A percentile compares a stretch with the other conserved stretches of the same genome.
These are phyloP conservation scores for Cyclostephanos invisitatus DNA, from an alignment of 108 stramenopile species.

Conservation along the genomic window DNA sequence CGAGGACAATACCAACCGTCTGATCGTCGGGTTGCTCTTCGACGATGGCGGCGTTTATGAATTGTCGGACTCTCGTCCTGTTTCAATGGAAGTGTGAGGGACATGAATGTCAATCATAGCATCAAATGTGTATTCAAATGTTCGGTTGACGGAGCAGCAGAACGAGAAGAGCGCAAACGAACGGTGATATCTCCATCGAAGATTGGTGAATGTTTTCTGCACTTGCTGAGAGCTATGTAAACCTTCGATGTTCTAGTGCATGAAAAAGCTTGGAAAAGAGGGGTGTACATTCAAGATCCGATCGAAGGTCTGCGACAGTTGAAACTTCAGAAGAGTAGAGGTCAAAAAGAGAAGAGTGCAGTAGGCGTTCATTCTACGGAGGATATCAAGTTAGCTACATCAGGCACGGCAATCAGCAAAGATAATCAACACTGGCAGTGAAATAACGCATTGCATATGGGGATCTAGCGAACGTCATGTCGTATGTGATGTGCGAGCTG, in stretches of 20 bases:
- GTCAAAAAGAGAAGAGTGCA: conserved; percentile 4
- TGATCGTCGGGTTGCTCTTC: conserved; percentile 49
- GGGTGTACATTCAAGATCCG: conserved; percentile 22
- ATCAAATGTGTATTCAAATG: conserved; percentile 55
- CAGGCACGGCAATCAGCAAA: neutral
- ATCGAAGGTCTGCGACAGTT: conserved; percentile 20
- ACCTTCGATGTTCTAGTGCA: conserved; percentile 55
- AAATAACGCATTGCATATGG: conserved; percentile 31
- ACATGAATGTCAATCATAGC: conserved; percentile 60
- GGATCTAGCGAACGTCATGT: conserved; percentile 39
- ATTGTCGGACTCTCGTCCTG: conserved; percentile 23
- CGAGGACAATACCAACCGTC: conserved; percentile 36
- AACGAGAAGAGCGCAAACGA: neutral
- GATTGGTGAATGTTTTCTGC: neutral
- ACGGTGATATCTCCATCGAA: neutral
- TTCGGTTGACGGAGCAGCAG: neutral
- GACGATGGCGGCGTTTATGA: conserved; percentile 4
- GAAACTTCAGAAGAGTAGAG: conserved; percentile 46
- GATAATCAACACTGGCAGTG: conserved; percentile 28
- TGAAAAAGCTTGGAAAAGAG: conserved; percentile 51
- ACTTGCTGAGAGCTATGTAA: conserved; percentile 23
- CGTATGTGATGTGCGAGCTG: conserved; percentile 50
- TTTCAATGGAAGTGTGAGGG: conserved; percentile 42
- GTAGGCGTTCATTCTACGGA: neutral
- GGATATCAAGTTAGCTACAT: neutral